Base-by-base conservation (phyloP, 257 asterid species). In the Gardenia jasminoides region DNA sequence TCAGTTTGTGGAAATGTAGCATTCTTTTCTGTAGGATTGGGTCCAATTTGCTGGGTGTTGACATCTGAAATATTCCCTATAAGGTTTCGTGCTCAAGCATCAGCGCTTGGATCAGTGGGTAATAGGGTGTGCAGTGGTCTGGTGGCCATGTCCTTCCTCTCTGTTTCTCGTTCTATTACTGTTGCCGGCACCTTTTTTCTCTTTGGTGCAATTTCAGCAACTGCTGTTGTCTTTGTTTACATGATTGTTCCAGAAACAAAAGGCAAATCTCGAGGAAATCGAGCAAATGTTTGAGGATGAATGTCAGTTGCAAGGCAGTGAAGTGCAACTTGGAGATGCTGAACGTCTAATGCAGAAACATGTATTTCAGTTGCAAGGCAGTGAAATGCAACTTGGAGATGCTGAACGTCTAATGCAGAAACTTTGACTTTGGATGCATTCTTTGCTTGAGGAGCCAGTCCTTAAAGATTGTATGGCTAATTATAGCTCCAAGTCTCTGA, bases 31-130 rank as follows among this genome's bases (percentile, higher is more conserved):
- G 79, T 94, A 4, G 99, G 99, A 0, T 87, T 94, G 0, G 99
- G 99, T 13, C 99, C 98, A 0, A 87, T 94, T 61, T 94, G 98
- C 67, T 94, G 98, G 99, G 99, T 94, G 50, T 16, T 94, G 77
- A 91, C 99, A 0, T 89, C 98, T 1, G 99, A 94, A 76, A 94
- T 94, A 36, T 94, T 91, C 74, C 99, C 99, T 1, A 69, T 94
- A 54, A 83, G 90, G 84, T 79, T 93, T 65, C 94, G 98, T 28
- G 98, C 97, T 41, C 97, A 93, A 82, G 98, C 99, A 0, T 90
- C 99, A 2, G 97, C 96, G 0, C 91, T 94, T 4, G 98, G 98
- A 61, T 97, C 98, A 0, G 95, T 91, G n/a, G 98, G 98, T 0
- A 94, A 94, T 77, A 81, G 99, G 69, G 89, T 94, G 31, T 93